Base-by-base conservation (phyloP, 2,329 filamentous ascomycete genomes). In the Xylariaceae sp. region DNA sequence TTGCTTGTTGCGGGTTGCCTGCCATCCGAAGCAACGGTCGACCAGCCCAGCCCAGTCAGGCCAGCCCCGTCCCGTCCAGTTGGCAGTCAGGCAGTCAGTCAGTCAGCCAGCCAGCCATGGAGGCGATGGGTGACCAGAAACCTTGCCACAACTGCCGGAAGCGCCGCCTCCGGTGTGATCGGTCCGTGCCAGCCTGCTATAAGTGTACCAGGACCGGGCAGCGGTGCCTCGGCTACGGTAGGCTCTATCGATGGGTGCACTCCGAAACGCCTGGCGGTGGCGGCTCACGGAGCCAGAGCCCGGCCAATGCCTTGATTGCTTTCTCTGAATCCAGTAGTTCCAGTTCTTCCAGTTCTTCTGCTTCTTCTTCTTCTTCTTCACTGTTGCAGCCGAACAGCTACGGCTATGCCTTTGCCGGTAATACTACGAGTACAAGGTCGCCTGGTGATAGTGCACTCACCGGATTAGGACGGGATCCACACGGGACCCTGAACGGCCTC, bases 91-190 rank as follows among this genome's bases (percentile, higher is more conserved):
- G 37, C 44, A 62, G 55, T 55, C 61, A 42, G 37, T 17, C 42
- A 13, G 42, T 44, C 42, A 58, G 50, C 10, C 37, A 37, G 37
- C 8, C 23, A 30, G 23, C 37, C 8, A 42, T 42, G 37, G 37
- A 42, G 52, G 47, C 62, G 50, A 64, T 68, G 66, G 59, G 62
- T 52, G 65, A 68, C 50, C 65, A 70, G 70, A 80, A 77, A 67
- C 68, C 80, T 61, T 87, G 84, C 71, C 82, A 86, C 72, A 86
- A 85, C 73, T 87, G 84, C 72, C 82, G 83, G 61, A 80, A 79
- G 59, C 79, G 79, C 68, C 80, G 84, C 65, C 78, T 83, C 70
- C 82, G 83, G 67, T 87, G 84, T 71, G 84, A 87, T 72, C 78
- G 80, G 61, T 85, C 83, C 39, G 73, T 80, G 53, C 84, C 84